These are phyloP conservation scores for Strobilomyces echinocephalus DNA, from an alignment of 768 basidiomycete genomes.

Conservation along the genomic window DNA sequence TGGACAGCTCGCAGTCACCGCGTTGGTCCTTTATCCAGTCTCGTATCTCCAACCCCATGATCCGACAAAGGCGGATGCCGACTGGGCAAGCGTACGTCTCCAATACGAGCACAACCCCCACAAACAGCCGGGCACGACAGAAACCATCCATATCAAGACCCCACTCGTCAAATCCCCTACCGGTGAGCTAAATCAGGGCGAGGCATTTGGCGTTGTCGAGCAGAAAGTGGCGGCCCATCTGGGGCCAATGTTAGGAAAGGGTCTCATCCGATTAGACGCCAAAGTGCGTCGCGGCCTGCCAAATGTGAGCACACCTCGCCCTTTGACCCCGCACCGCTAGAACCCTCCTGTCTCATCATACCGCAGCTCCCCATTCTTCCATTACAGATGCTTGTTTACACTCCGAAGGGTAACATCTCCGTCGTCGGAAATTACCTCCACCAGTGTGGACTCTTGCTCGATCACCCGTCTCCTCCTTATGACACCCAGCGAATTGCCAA, in stretches of 20 bases:
- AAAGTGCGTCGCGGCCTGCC: slow-evolving; percentile 62
- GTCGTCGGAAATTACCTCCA: slow-evolving; percentile 77
- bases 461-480: slow-evolving; percentile 72
- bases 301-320: slow-evolving; percentile 45
- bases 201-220: slow-evolving; percentile 79
- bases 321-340: slow-evolving; percentile 12
- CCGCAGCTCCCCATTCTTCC: slow-evolving; percentile 73
- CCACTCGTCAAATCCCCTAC: slow-evolving; percentile 48
- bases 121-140: slow-evolving; percentile 45
- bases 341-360: slow-evolving; percentile 17
- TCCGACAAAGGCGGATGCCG: slow-evolving; percentile 38
- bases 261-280: slow-evolving; percentile 75
- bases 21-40: slow-evolving; percentile 80
- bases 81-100: slow-evolving; percentile 68
- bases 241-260: slow-evolving; percentile 81
- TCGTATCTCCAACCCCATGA: slow-evolving; percentile 54
- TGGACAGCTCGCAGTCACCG: slow-evolving; percentile 76
- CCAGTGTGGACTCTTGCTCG: slow-evolving; percentile 62
- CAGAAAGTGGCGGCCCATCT: slow-evolving; percentile 76
- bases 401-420: slow-evolving; percentile 87
- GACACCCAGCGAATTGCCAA: slow-evolving; percentile 54
- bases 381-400: slow-evolving; percentile 84
- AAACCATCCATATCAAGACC: slow-evolving; percentile 76
- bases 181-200: slow-evolving; percentile 55
- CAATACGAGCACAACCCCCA: slow-evolving; percentile 64